Conservation (phyloP, 2,329 filamentous ascomycete species). For the Cyphellophora europaea region DNA sequence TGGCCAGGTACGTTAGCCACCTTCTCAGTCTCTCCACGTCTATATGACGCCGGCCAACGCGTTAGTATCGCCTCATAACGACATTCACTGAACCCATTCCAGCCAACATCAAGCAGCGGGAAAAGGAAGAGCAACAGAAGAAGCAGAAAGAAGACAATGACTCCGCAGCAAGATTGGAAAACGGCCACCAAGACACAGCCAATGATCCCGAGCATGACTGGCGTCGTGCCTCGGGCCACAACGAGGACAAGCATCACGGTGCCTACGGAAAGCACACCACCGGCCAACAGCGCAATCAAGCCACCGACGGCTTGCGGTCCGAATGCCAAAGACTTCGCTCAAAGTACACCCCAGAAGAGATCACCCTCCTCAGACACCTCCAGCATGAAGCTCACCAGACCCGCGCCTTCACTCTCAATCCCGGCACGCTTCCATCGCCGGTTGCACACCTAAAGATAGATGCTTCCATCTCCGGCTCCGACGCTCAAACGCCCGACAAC, state of each 20-base stretch:
- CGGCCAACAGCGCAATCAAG: not conserved
- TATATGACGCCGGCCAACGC: not conserved
- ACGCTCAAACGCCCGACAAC: constrained; percentile 45
- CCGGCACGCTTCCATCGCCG: constrained; percentile 31
- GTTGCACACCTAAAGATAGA: constrained; percentile 19
- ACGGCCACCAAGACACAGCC: constrained; percentile 13
- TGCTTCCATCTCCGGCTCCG: constrained; percentile 35
- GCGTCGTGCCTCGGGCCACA: constrained; percentile 23
- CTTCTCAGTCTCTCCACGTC: not conserved
- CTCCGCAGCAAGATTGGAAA: constrained; percentile 19
- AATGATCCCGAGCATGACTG: constrained; percentile 18
- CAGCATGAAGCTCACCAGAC: constrained; percentile 37
- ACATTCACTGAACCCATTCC: too few species aligned
- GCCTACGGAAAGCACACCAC: constrained; percentile 22
- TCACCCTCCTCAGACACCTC: constrained; percentile 31
- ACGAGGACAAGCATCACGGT: constrained; percentile 25
- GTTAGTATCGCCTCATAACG: too few species aligned
- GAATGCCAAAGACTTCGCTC: constrained; percentile 21
- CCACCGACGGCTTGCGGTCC: constrained; percentile 7
- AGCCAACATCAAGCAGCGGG: constrained; percentile 31
- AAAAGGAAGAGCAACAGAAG: constrained; percentile 23
- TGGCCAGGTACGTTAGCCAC: constrained; percentile 29
- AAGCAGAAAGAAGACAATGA: constrained; percentile 10
- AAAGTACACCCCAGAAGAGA: constrained; percentile 33
- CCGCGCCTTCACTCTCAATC: constrained; percentile 30